Evolutionary conservation across 306 rosid genomes (phyloP).

Genomic region (Sophora flavescens): DNA sequence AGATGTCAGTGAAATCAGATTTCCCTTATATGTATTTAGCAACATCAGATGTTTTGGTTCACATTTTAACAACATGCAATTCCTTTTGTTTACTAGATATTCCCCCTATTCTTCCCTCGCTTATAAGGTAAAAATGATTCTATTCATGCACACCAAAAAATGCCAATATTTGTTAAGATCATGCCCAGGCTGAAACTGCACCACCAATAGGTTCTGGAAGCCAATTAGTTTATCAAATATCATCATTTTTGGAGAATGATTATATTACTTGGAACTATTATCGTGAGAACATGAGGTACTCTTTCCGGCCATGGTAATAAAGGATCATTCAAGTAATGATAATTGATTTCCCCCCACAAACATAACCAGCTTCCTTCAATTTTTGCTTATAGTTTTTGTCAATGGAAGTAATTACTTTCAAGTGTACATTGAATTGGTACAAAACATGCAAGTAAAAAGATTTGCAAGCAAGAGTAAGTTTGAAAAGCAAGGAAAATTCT

Average conservation of each 20-base stretch:
- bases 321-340: neutral
- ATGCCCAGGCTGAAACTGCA: neutral
- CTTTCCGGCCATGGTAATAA: neutral
- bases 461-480: slow-evolving; percentile 48
- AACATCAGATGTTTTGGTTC: slow-evolving; percentile 4
- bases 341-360: too few species aligned
- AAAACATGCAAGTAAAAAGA: slow-evolving; percentile 40
- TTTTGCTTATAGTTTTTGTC: too few species aligned
- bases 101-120: too few species aligned
- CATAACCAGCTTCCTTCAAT: too few species aligned
- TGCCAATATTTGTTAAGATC: too few species aligned
- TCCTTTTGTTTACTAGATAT: neutral
- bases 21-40: neutral
- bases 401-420: too few species aligned
- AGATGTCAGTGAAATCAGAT: neutral
- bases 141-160: too few species aligned
- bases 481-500: slow-evolving; percentile 36
- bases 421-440: neutral
- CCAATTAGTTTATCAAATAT: neutral
- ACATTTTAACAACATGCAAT: too few species aligned
- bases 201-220: neutral
- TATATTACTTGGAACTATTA: neutral
- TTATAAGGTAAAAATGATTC: neutral
- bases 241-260: neutral
- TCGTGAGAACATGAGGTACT: slow-evolving; percentile 18